Conservation (phyloP, 2,329 filamentous ascomycete species). For the Leptodontidium sp. region DNA sequence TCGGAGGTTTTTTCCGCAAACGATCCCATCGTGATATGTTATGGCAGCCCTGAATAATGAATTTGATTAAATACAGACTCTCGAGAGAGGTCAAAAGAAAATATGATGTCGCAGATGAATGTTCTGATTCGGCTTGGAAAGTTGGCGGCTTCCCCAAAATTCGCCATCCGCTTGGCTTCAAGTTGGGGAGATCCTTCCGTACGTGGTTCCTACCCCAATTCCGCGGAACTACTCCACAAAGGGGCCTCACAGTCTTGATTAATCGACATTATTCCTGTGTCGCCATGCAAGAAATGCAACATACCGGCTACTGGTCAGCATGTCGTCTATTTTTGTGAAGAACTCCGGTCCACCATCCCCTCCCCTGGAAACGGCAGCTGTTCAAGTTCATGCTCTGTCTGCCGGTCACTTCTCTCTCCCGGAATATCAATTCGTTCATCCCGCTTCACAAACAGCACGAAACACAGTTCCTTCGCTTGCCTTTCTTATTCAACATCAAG, state of each 20-base stretch:
- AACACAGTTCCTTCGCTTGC: conserved; percentile 60
- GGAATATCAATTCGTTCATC: conserved; percentile 55
- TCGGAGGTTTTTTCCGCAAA: neutral
- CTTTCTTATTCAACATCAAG: conserved; percentile 59
- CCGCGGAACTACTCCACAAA: neutral
- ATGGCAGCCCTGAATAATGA: neutral
- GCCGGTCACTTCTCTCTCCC: conserved; percentile 57
- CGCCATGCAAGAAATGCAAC: conserved; percentile 2
- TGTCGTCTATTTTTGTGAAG: conserved; percentile 21
- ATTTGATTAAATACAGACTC: neutral
- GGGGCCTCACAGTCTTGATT: neutral
- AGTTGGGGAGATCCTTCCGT: neutral
- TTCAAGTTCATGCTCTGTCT: conserved; percentile 49
- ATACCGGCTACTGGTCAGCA: neutral
- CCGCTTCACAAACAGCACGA: conserved; percentile 51
- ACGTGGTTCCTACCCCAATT: neutral
- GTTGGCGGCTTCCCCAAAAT: conserved; percentile 6
- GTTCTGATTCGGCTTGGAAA: neutral
- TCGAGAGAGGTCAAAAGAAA: neutral
- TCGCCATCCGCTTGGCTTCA: neutral
- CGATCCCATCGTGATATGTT: conserved; percentile 7
- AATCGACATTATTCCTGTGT: neutral
- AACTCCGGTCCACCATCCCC: conserved; percentile 20
- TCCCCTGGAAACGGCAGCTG: conserved; percentile 29
- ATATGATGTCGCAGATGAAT: too few relatives aligned